Conservation (phyloP, 768 basidiomycete species). For the Scleroderma citrinum region DNA sequence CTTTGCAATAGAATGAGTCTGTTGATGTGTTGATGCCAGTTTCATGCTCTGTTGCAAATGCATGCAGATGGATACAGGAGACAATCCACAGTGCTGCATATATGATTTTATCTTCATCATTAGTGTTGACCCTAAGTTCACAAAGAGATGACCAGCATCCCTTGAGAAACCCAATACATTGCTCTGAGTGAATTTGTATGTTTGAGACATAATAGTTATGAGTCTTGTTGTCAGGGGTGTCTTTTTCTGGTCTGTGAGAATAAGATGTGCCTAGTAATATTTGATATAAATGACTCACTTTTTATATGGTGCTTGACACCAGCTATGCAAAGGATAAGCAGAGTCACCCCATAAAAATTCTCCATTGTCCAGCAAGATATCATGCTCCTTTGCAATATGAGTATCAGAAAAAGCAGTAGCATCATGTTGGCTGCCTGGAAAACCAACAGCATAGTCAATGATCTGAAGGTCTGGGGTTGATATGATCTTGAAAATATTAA, state of each 20-base stretch:
- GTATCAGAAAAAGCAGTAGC: constrained; percentile 28
- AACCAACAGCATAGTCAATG: constrained; percentile 29
- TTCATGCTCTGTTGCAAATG: constrained; percentile 20
- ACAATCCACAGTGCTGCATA: constrained; percentile 11
- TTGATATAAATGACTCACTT: constrained; percentile 5
- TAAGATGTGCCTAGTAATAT: not conserved
- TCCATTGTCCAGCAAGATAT: not conserved
- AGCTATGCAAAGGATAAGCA: constrained; percentile 30
- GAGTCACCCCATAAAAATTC: constrained; percentile 37
- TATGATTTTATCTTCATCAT: constrained; percentile 4
- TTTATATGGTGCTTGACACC: constrained; percentile 29
- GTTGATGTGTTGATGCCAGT: not conserved
- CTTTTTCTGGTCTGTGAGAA: constrained; percentile 5
- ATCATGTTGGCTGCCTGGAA: constrained; percentile 31
- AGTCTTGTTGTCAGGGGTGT: constrained; percentile 1
- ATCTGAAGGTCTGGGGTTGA: constrained; percentile 5
- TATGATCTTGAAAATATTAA: constrained; percentile 10
- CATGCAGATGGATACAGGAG: constrained; percentile 13
- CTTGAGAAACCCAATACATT: constrained; percentile 37
- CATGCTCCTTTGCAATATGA: constrained; percentile 5
- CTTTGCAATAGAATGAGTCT: constrained; percentile 5
- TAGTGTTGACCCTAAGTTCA: constrained; percentile 8
- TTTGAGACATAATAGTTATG: constrained; percentile 32
- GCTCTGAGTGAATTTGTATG: constrained; percentile 28
- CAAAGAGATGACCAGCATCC: constrained; percentile 19